phyloP scores from a whole-genome alignment of 129 eudicot genomes.

The Helianthus tuberosus region DNA sequence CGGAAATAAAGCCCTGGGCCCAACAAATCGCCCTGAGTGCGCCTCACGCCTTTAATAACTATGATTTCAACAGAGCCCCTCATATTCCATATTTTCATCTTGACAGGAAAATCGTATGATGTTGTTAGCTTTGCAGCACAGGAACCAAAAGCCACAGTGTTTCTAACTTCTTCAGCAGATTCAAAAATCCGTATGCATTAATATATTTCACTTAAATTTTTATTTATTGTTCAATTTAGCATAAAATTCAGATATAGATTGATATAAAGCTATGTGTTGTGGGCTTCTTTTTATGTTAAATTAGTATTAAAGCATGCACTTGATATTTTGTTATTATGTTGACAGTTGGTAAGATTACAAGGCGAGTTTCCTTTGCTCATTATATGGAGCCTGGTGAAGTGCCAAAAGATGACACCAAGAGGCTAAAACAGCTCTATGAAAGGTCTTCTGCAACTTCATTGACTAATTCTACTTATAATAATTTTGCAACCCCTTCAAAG shows the following conservation, averaged over 20 bases:
- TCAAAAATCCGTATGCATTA: conserved; percentile 59
- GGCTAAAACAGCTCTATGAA: conserved; percentile 44
- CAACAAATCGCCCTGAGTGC: no score
- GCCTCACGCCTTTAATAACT: no score
- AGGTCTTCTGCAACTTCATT: conserved; percentile 48
- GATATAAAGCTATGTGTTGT: background rate
- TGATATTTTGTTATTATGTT: conserved; percentile 6
- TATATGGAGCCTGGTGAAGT: conserved; percentile 74
- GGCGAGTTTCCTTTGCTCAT: conserved; percentile 67
- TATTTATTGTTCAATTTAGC: background rate
- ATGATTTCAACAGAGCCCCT: no score
- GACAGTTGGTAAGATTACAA: conserved; percentile 78
- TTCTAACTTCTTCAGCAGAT: conserved; percentile 55
- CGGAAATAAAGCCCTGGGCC: no score
- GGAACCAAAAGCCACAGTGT: conserved; percentile 67
- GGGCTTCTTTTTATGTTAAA: no score
- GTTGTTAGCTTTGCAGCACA: conserved; percentile 53
- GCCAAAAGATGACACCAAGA: conserved; percentile 37
- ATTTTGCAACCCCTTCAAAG: conserved; percentile 52
- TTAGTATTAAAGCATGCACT: background rate
- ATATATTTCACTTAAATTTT: background rate
- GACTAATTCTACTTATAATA: conserved; percentile 48
- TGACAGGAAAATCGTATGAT: conserved; percentile 33
- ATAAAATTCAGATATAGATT: background rate
- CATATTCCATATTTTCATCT: no score